Conservation (phyloP, 2,329 filamentous ascomycete species). For the Trichoderma cornu-damae region DNA sequence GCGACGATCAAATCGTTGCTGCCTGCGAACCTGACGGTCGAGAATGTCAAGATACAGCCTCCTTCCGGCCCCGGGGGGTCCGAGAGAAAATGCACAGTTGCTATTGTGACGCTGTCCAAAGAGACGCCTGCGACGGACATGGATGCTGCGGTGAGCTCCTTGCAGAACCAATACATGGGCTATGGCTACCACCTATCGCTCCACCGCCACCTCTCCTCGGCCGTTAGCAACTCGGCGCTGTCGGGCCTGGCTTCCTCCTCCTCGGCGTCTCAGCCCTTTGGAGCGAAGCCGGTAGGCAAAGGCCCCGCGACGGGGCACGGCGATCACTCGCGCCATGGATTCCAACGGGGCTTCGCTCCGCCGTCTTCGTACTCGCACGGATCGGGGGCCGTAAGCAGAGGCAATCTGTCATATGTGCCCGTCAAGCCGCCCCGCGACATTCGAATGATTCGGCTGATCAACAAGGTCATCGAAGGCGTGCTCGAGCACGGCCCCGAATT, state of each 20-base stretch:
- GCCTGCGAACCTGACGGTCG: slow-evolving; percentile 57
- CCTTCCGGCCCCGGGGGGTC: slow-evolving; percentile 45
- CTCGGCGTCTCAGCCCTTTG: slow-evolving; percentile 62
- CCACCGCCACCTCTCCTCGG: slow-evolving; percentile 77
- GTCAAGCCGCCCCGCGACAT: slow-evolving; percentile 74
- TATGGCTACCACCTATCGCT: slow-evolving; percentile 77
- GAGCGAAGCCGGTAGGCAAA: slow-evolving; percentile 62
- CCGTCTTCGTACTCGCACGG: slow-evolving; percentile 60
- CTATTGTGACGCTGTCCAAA: slow-evolving; percentile 74
- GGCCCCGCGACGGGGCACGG: slow-evolving; percentile 27
- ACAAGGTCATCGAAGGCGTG: slow-evolving; percentile 78
- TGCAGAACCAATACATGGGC: slow-evolving; percentile 81
- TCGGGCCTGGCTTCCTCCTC: slow-evolving; percentile 34
- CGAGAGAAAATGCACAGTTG: slow-evolving; percentile 67
- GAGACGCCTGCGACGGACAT: slow-evolving; percentile 81
- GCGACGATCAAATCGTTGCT: slow-evolving; percentile 56
- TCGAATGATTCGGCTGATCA: slow-evolving; percentile 74
- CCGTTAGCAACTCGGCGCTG: slow-evolving; percentile 44
- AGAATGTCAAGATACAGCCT: slow-evolving; percentile 67
- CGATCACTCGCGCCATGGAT: slow-evolving; percentile 41
- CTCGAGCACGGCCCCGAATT: slow-evolving; percentile 79
- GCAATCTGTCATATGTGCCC: slow-evolving; percentile 58
- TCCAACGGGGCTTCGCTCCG: slow-evolving; percentile 64
- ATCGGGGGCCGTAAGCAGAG: slow-evolving; percentile 39
- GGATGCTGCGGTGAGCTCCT: slow-evolving; percentile 67